Evolutionary conservation across 352 stramenopile species (phyloP), one percentile per base, ranked within the genome.

Genomic region (Globisporangium spinosum): DNA sequence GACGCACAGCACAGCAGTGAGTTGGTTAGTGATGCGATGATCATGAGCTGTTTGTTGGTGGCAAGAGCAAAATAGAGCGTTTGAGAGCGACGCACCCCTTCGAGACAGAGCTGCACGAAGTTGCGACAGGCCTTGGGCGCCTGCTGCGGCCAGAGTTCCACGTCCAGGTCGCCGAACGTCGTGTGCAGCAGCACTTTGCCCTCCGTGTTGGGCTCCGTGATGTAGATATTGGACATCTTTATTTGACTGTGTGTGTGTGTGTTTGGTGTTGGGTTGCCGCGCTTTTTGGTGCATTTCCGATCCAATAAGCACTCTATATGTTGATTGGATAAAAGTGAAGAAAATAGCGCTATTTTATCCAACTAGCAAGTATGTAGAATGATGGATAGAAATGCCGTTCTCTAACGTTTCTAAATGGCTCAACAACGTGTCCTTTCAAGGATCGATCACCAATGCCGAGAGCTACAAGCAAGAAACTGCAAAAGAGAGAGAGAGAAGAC

Each of bases 91-190:
- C 57, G 51, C 71, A 91, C 83, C 45, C 83, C 83, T 68, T 93
- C 90, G 60, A 98, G 76, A 66, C 89, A 96, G 57, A 98, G 88
- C 77, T 98, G 90, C 69, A 98, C 77, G 68, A 98, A 98, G 78
- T 98, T 98, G 27, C 89, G 86, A 38, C 87, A 98, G 1, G 97
- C 95, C 58, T 96, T 91, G 20, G 97, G 97, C 58, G 96, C 97
- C 80, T 99, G 96, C 68, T 98, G 96, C 53, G 93, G 90, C 95
- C 95, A 99, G 56, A 99, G 79, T 70, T 99, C 90, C 35, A 99
- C 89, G 70, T 99, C 96, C 15, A 99, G 70, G 65, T 98, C 95
- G n/a, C 98, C 98, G 67, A 98, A 96, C 49, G 91, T 97, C 60
- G 97, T 99, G 70, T 98, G 89, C 45, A 99, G 80, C 27, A 99